These are phyloP conservation scores for Mimosa bimucronata DNA, from an alignment of 306 rosid species.

Conservation along the genomic window DNA sequence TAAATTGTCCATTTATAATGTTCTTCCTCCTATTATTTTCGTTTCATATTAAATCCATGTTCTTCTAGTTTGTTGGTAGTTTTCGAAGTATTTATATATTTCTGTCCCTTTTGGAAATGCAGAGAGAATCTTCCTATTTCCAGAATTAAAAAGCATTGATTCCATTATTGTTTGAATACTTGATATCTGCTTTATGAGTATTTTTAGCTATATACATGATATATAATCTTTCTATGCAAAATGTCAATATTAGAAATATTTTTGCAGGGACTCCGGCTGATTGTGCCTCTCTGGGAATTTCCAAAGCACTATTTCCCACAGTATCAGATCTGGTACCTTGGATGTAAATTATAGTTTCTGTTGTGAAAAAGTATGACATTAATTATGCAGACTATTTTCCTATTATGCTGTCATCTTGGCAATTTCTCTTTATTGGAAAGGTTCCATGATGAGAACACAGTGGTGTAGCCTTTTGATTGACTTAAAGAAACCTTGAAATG, in stretches of 20 bases:
- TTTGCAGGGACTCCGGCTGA: conserved; percentile 93
- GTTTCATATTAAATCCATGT: background rate
- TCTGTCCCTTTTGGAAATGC: too few relatives aligned
- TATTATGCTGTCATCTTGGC: conserved; percentile 3
- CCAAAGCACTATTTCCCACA: conserved; percentile 70
- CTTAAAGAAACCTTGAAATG: background rate
- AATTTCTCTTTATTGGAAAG: conserved; percentile 4
- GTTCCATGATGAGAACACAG: background rate
- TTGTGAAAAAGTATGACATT: conserved; percentile 1
- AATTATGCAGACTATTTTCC: background rate
- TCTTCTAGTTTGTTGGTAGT: background rate
- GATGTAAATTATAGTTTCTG: background rate
- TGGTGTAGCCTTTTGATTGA: background rate
- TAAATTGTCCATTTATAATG: background rate
- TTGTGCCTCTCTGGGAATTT: conserved; percentile 84
- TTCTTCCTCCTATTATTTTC: background rate
- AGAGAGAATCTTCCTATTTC: too few relatives aligned
- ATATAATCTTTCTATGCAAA: background rate
- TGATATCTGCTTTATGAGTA: background rate
- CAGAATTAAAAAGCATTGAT: too few relatives aligned
- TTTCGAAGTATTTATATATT: background rate
- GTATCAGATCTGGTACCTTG: conserved; percentile 69
- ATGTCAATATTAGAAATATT: conserved; percentile 17
- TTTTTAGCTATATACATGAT: background rate
- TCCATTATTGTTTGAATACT: too few relatives aligned